A percentile compares a stretch with the other conserved stretches of the same genome.
phyloP scores from a whole-genome alignment of 495 filamentous ascomycete species.

The Penicillium crystallinum region DNA sequence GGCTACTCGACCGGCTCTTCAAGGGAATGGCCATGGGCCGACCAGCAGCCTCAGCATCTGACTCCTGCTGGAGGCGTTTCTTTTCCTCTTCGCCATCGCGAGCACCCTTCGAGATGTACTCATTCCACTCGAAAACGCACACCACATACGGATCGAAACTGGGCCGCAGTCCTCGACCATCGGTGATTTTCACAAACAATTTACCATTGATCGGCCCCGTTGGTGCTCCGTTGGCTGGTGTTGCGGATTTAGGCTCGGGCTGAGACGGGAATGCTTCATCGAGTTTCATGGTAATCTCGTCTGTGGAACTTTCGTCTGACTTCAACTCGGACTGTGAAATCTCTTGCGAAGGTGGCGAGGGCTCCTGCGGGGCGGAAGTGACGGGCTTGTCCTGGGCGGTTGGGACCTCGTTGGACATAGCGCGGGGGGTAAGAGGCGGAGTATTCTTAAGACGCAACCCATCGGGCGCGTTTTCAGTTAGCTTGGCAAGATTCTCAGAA shows the following conservation, averaged over 20 bases:
- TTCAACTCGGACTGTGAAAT: constrained; percentile 15
- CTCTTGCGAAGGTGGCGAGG: constrained; percentile 11
- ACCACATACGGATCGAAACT: constrained; percentile 91
- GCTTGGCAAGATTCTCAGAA: constrained; percentile 73
- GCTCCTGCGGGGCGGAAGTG: constrained; percentile 25
- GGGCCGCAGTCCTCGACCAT: constrained; percentile 74
- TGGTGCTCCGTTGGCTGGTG: constrained; percentile 45
- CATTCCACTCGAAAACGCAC: constrained; percentile 93
- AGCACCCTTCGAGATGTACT: constrained; percentile 87
- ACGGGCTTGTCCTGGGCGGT: constrained; percentile 32
- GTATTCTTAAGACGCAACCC: constrained; percentile 73
- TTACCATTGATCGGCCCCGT: constrained; percentile 82
- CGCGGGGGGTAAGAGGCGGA: constrained; percentile 78
- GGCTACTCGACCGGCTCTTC: constrained; percentile 90
- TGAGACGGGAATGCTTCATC: constrained; percentile 40
- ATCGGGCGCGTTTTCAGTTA: constrained; percentile 70
- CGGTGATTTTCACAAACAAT: constrained; percentile 78
- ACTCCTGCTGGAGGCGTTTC: constrained; percentile 45
- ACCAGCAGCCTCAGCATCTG: constrained; percentile 61
- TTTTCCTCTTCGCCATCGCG: constrained; percentile 52
- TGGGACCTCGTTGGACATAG: constrained; percentile 63
- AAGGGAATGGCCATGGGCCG: constrained; percentile 92
- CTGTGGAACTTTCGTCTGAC: constrained; percentile 28
- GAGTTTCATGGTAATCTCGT: constrained; percentile 39
- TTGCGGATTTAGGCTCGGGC: not conserved